Percentiles rank a stretch among this genome's conserved stretches.
Evolutionary conservation across 257 asterid genomes (phyloP).

Genomic region (Solanum virginianum): DNA sequence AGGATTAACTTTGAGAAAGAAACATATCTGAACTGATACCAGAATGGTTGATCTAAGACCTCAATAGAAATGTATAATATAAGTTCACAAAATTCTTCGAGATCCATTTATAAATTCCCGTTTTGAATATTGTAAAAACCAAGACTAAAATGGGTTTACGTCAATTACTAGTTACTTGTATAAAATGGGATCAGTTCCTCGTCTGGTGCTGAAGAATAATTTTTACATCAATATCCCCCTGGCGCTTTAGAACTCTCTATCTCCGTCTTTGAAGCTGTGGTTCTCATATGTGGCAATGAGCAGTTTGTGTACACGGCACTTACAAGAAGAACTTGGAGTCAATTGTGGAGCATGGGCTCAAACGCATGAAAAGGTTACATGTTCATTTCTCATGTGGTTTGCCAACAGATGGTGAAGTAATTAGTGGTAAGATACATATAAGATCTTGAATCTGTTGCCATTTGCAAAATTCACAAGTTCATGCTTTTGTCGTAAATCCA

Average conservation of each 20-base stretch:
- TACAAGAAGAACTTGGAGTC: constrained; percentile 67
- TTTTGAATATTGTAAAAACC: background rate
- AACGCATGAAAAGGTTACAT: constrained; percentile 84
- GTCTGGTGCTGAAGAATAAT: background rate
- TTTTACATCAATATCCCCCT: background rate
- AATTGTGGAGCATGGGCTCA: constrained; percentile 70
- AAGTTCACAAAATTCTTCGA: background rate
- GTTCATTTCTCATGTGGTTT: constrained; percentile 91
- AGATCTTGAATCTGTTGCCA: background rate
- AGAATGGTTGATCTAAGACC: background rate
- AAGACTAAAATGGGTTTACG: background rate
- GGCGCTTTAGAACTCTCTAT: background rate
- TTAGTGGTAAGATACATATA: constrained; percentile 54
- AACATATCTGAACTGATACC: background rate
- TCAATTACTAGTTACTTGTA: background rate
- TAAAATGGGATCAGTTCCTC: background rate
- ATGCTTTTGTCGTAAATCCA: background rate
- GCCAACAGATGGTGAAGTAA: constrained; percentile 76
- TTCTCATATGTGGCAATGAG: background rate
- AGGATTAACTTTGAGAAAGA: background rate
- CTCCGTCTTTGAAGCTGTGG: background rate
- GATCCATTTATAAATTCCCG: background rate
- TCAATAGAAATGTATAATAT: background rate
- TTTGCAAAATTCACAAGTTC: background rate
- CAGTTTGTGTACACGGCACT: constrained; percentile 96